phyloP scores from a whole-genome alignment of 768 basidiomycete genomes.

The Austroboletus festivus region DNA sequence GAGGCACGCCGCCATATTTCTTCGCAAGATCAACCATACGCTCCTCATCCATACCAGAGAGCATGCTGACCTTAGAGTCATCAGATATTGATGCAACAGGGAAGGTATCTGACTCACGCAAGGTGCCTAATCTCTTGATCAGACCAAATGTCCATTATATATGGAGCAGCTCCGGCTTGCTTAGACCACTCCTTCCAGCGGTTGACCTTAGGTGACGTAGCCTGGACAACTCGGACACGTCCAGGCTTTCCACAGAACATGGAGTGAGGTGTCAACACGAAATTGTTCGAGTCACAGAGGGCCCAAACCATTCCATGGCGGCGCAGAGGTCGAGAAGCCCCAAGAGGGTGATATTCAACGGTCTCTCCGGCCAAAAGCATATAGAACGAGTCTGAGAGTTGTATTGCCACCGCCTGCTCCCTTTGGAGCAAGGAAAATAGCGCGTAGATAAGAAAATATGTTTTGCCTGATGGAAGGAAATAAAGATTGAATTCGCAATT shows the following conservation, averaged over 20 bases:
- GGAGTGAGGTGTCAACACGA: neutral
- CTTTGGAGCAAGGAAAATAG: neutral
- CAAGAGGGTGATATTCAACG: neutral
- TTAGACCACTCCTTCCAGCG: too few species aligned
- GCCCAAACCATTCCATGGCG: neutral
- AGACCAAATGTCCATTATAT: too few species aligned
- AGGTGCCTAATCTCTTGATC: too few species aligned
- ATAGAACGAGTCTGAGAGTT: too few species aligned
- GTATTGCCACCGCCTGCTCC: neutral
- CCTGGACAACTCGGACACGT: too few species aligned
- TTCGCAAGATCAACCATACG: neutral
- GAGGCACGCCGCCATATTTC: neutral
- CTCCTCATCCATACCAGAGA: neutral
- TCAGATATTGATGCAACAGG: neutral
- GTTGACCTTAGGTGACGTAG: too few species aligned
- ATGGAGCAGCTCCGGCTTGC: too few species aligned
- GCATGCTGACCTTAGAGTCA: neutral
- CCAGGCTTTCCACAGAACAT: neutral
- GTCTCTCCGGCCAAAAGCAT: too few species aligned
- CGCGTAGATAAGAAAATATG: neutral
- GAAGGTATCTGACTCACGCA: neutral
- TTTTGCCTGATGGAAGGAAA: too few species aligned
- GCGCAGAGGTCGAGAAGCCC: fast-evolving
- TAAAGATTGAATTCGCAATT: neutral
- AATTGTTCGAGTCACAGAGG: neutral